phyloP scores from a whole-genome alignment of 306 rosid genomes.

The Sphenostylis stenocarpa region DNA sequence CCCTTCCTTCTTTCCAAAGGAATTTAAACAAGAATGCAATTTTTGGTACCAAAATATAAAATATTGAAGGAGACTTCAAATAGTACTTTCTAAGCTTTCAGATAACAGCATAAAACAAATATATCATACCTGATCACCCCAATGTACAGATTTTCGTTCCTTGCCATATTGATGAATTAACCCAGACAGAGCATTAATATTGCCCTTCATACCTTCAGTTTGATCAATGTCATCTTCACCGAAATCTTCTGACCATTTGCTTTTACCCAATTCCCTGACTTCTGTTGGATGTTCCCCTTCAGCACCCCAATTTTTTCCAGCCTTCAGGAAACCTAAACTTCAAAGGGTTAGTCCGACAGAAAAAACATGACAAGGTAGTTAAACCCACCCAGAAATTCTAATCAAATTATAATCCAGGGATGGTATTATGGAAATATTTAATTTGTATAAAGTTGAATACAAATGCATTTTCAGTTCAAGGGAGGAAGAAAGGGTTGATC shows the following conservation, averaged over 20 bases:
- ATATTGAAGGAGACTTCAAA: constrained; percentile 27
- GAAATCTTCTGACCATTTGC: constrained; percentile 90
- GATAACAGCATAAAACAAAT: constrained; percentile 21
- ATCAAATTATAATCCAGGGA: not conserved
- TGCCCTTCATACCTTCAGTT: constrained; percentile 58
- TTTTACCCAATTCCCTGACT: constrained; percentile 89
- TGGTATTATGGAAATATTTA: not conserved
- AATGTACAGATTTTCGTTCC: constrained; percentile 81
- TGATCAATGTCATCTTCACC: constrained; percentile 65
- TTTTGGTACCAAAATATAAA: constrained; percentile 1
- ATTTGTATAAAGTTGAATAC: not conserved
- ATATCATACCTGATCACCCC: constrained; percentile 91
- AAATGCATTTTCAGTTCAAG: not conserved
- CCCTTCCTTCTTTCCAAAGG: not conserved
- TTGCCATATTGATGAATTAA: constrained; percentile 75
- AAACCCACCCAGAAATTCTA: constrained; percentile 7
- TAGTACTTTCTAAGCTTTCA: constrained; percentile 34
- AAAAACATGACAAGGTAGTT: constrained; percentile 12
- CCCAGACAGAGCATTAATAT: constrained; percentile 78
- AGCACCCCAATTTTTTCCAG: constrained; percentile 55
- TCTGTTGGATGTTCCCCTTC: constrained; percentile 60
- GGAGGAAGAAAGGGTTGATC: constrained; percentile 10
- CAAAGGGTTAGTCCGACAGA: constrained; percentile 17
- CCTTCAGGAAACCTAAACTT: constrained; percentile 49
- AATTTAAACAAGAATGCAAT: constrained; percentile 8